Conservation (phyloP, 257 asterid genomes). For the Solanum piurae region DNA sequence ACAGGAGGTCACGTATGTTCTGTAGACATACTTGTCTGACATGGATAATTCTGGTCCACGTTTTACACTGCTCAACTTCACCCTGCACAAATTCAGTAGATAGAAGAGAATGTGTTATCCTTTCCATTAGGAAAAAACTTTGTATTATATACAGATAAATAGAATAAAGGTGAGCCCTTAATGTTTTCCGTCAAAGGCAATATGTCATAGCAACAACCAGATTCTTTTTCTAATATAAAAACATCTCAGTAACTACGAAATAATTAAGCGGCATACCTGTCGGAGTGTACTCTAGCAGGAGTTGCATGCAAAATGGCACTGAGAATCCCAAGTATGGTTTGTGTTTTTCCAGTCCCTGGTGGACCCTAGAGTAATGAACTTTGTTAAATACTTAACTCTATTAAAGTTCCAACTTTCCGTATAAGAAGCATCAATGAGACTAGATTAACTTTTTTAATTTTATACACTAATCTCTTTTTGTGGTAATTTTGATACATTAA, state of each 20-base stretch:
- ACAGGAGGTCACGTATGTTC: not conserved
- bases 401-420: not conserved
- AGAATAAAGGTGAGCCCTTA: not conserved
- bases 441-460: not conserved
- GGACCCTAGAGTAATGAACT: conserved; percentile 65
- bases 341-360: conserved; percentile 99
- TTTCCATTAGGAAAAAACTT: not conserved
- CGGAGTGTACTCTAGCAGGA: conserved; percentile 79
- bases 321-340: conserved; percentile 91
- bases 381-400: conserved; percentile 17
- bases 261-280: conserved; percentile 32
- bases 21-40: conserved; percentile 55
- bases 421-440: not conserved
- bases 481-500: not conserved
- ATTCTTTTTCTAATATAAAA: not conserved
- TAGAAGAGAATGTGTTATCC: not conserved
- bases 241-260: not conserved
- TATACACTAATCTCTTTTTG: not conserved
- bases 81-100: conserved; percentile 40
- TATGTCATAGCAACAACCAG: not conserved
- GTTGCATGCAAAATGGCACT: conserved; percentile 96
- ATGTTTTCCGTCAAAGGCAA: not conserved
- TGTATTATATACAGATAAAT: not conserved
- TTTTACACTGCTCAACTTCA: conserved; percentile 23
- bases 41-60: conserved; percentile 58